Evolutionary conservation across 345 rosid species (phyloP).

Genomic region (Salix purpurea): DNA sequence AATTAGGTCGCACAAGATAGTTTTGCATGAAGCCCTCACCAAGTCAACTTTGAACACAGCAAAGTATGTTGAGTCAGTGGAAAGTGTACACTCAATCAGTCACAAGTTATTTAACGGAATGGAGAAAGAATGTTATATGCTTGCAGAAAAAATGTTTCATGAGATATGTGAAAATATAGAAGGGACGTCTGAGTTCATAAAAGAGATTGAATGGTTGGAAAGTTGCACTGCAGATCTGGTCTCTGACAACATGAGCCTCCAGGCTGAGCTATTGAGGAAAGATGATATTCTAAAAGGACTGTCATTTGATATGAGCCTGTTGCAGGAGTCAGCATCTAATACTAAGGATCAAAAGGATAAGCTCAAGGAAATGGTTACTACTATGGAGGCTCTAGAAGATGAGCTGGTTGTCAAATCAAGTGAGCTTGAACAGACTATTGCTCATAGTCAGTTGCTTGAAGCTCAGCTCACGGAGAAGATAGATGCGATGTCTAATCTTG

Average conservation of each 20-base stretch:
- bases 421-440: slow-evolving; percentile 55
- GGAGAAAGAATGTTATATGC: slow-evolving; percentile 28
- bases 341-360: slow-evolving; percentile 76
- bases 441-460: slow-evolving; percentile 48
- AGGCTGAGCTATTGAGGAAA: slow-evolving; percentile 66
- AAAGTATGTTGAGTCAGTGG: slow-evolving; percentile 32
- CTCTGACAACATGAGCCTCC: slow-evolving; percentile 53
- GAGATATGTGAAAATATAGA: slow-evolving; percentile 46
- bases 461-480: slow-evolving; percentile 62
- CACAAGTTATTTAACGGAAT: slow-evolving; percentile 19
- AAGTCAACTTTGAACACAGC: slow-evolving; percentile 30
- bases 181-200: slow-evolving; percentile 39
- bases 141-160: slow-evolving; percentile 41
- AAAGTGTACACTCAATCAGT: slow-evolving; percentile 17
- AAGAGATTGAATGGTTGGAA: slow-evolving; percentile 53
- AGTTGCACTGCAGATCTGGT: slow-evolving; percentile 41
- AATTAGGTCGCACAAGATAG: slow-evolving; percentile 26
- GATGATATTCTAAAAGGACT: slow-evolving; percentile 77
- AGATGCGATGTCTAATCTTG: slow-evolving; percentile 44
- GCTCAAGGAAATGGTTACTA: slow-evolving; percentile 57
- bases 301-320: slow-evolving; percentile 72
- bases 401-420: slow-evolving; percentile 53
- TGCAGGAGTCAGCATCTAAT: slow-evolving; percentile 88
- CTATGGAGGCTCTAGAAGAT: slow-evolving; percentile 62
- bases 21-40: slow-evolving; percentile 25